A percentile compares a stretch with the other conserved stretches of the same genome.
Evolutionary conservation across 345 rosid species (phyloP).

Genomic region (Luvunga scandens): DNA sequence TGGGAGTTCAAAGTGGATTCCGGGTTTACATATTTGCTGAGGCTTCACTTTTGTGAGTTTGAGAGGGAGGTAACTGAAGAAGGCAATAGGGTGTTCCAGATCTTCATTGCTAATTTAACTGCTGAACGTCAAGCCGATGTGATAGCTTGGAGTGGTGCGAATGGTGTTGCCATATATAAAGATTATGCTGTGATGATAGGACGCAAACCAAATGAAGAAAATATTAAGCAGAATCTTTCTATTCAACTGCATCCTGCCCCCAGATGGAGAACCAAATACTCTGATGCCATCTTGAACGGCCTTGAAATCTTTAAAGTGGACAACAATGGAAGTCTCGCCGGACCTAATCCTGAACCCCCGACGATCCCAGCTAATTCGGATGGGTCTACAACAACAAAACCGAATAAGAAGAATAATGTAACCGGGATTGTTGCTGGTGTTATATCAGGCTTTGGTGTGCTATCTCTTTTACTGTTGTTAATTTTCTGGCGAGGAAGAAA

Average conservation of each 20-base stretch:
- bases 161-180: constrained; percentile 14
- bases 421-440: neutral
- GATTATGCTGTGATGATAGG: constrained; percentile 26
- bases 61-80: neutral
- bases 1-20: constrained; percentile 46
- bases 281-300: constrained; percentile 50
- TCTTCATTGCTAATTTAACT: constrained; percentile 22
- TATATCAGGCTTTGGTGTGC: neutral
- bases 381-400: neutral
- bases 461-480: neutral
- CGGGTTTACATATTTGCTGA: constrained; percentile 35
- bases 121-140: constrained; percentile 17
- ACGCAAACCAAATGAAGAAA: neutral
- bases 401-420: neutral
- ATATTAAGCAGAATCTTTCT: constrained; percentile 31
- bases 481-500: neutral
- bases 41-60: constrained; percentile 58
- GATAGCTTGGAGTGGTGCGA: constrained; percentile 12
- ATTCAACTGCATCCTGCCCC: constrained; percentile 18
- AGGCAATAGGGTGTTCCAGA: constrained; percentile 12
- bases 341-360: constrained; percentile 28
- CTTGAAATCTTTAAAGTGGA: constrained; percentile 51
- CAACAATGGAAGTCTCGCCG: neutral
- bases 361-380: neutral
- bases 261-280: neutral